Evolutionary conservation across 1,284 basidiomycete genomes (phyloP).

Genomic region (Pseudozyma pruni): DNA sequence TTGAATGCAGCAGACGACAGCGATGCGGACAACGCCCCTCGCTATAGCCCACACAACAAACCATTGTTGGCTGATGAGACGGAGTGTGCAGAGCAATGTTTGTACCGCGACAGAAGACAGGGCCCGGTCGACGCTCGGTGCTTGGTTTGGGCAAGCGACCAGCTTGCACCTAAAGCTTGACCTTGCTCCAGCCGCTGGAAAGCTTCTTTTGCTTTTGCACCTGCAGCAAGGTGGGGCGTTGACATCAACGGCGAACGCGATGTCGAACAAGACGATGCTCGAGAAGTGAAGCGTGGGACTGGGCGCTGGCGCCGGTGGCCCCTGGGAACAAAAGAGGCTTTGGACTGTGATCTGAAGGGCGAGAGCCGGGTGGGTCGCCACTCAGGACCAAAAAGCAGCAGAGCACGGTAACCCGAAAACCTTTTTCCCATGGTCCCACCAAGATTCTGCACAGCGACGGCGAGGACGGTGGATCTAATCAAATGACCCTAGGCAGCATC

Average conservation of each 20-base stretch:
- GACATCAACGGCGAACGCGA: not conserved
- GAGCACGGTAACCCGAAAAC: constrained; percentile 5
- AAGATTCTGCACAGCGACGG: not conserved
- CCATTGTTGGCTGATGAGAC: constrained; percentile 6
- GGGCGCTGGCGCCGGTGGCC: constrained; percentile 2
- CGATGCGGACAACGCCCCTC: not conserved
- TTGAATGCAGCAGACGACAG: constrained; percentile 1
- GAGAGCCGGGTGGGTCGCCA: not conserved
- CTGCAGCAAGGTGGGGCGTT: not conserved
- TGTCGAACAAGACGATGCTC: constrained; percentile 9
- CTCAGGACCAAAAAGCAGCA: too few species aligned
- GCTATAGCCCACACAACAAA: constrained; percentile 25
- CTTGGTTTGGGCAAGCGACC: constrained; percentile 11
- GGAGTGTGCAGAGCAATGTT: not conserved
- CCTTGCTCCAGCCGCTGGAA: constrained; percentile 1
- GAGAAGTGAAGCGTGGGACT: constrained; percentile 21
- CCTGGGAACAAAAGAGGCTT: constrained; percentile 14
- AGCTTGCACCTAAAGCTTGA: constrained; percentile 21
- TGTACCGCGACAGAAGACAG: constrained; percentile 1
- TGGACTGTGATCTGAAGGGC: not conserved
- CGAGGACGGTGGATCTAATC: too few species aligned
- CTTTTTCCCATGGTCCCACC: constrained; percentile 11
- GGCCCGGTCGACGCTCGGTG: constrained; percentile 34
- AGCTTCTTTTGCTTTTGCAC: not conserved
- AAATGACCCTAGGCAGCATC: too few species aligned